Conservation (phyloP, 202 grass and related monocot species). For the Zoysia matrella region DNA sequence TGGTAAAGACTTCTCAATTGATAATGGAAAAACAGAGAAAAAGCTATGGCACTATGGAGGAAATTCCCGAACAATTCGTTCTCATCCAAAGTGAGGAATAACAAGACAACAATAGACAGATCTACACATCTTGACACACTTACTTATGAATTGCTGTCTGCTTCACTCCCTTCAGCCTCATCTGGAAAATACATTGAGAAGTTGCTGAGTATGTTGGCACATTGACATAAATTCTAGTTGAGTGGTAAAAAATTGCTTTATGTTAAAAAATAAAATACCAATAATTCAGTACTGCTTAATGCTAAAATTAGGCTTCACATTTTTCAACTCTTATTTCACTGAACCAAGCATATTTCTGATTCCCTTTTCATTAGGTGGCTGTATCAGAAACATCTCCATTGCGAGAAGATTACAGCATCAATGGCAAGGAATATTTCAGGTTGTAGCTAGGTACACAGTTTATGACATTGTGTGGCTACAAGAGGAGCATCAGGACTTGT, state of each 20-base stretch:
- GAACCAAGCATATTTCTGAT: not conserved
- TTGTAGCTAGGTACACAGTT: no score
- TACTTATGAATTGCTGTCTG: conserved; percentile 49
- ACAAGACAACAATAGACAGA: conserved; percentile 20
- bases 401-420: conserved; percentile 3
- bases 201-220: conserved; percentile 9
- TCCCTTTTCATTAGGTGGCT: not conserved
- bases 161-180: conserved; percentile 42
- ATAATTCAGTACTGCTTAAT: conserved; percentile 16
- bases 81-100: conserved; percentile 9
- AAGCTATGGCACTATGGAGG: conserved; percentile 24
- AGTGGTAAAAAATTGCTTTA: not conserved
- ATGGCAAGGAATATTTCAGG: not conserved
- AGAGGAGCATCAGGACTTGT: no score
- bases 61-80: conserved; percentile 21
- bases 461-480: no score
- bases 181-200: conserved; percentile 56
- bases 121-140: conserved; percentile 12
- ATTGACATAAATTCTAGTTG: not conserved
- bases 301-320: not conserved
- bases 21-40: conserved; percentile 36
- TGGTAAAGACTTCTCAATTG: conserved; percentile 30
- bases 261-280: not conserved
- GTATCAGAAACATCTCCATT: conserved; percentile 10
- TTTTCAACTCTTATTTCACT: conserved; percentile 38